Percentiles rank a stretch among this genome's conserved stretches.
Conservation (phyloP, 2,329 filamentous ascomycete genomes). For the Pseudogymnoascus sp. region DNA sequence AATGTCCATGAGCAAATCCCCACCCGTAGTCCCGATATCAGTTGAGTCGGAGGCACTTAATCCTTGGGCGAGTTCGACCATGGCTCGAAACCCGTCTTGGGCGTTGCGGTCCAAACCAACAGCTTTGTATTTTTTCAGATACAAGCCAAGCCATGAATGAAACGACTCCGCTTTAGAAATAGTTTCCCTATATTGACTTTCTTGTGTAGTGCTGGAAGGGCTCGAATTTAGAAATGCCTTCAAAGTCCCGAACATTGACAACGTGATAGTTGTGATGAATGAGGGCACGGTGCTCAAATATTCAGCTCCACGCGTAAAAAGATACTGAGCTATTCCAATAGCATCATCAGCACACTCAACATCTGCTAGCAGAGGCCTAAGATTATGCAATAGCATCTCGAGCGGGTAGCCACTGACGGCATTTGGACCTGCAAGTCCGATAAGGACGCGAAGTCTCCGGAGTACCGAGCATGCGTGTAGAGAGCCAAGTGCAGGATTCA, state of each 20-base stretch:
- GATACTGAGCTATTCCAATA: conserved; percentile 76
- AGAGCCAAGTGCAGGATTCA: conserved; percentile 76
- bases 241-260: conserved; percentile 74
- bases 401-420: conserved; percentile 74
- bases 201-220: conserved; percentile 74
- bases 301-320: conserved; percentile 59
- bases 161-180: conserved; percentile 70
- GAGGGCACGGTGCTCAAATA: conserved; percentile 61
- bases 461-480: conserved; percentile 81
- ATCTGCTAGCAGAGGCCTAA: conserved; percentile 72
- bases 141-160: conserved; percentile 68
- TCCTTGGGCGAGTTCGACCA: conserved; percentile 61
- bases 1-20: conserved; percentile 69
- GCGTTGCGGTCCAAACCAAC: conserved; percentile 36
- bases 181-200: conserved; percentile 71
- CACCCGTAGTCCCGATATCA: conserved; percentile 64
- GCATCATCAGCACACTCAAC: conserved; percentile 85
- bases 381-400: conserved; percentile 79
- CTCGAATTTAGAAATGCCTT: conserved; percentile 66
- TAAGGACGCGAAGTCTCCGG: conserved; percentile 73
- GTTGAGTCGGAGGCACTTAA: conserved; percentile 64
- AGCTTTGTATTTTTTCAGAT: conserved; percentile 56
- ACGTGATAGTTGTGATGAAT: conserved; percentile 72
- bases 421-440: conserved; percentile 66
- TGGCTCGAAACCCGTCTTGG: conserved; percentile 53